These are phyloP conservation scores for Trametes maxima DNA, from an alignment of 768 basidiomycete genomes.

Conservation along the genomic window DNA sequence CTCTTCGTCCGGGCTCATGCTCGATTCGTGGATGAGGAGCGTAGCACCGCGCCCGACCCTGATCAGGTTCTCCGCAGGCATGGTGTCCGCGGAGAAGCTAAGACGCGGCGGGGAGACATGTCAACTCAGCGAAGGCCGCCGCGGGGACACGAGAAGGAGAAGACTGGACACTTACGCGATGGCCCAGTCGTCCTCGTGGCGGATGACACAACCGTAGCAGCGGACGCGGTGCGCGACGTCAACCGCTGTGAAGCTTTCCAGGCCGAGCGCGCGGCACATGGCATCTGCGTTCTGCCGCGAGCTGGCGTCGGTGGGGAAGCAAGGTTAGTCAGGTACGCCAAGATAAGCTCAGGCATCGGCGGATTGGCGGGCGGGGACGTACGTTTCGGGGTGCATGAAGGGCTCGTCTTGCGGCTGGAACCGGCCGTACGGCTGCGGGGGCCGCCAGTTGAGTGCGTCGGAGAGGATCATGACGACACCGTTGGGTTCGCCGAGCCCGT, in stretches of 20 bases:
- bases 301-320: constrained; percentile 35
- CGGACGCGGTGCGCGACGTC: constrained; percentile 72
- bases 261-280: constrained; percentile 55
- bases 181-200: constrained; percentile 75
- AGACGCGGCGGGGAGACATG: constrained; percentile 16
- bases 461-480: constrained; percentile 56
- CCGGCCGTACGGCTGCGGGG: constrained; percentile 36
- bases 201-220: constrained; percentile 72
- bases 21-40: constrained; percentile 92
- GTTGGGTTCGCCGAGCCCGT: constrained; percentile 58
- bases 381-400: constrained; percentile 21
- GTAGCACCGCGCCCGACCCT: constrained; percentile 68
- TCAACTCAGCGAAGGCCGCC: background rate
- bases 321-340: background rate
- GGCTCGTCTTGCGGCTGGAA: constrained; percentile 17
- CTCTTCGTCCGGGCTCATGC: constrained; percentile 83
- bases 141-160: background rate
- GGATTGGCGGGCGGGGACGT: background rate
- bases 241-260: constrained; percentile 65
- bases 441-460: constrained; percentile 55
- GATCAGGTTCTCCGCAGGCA: constrained; percentile 70
- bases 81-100: constrained; percentile 93
- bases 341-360: background rate
- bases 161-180: constrained; percentile 55
- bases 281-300: constrained; percentile 43